A percentile compares a stretch with the other conserved stretches of the same genome.
These are phyloP conservation scores for Phytophthora ohioensis DNA, from an alignment of 352 stramenopile species.

Conservation along the genomic window DNA sequence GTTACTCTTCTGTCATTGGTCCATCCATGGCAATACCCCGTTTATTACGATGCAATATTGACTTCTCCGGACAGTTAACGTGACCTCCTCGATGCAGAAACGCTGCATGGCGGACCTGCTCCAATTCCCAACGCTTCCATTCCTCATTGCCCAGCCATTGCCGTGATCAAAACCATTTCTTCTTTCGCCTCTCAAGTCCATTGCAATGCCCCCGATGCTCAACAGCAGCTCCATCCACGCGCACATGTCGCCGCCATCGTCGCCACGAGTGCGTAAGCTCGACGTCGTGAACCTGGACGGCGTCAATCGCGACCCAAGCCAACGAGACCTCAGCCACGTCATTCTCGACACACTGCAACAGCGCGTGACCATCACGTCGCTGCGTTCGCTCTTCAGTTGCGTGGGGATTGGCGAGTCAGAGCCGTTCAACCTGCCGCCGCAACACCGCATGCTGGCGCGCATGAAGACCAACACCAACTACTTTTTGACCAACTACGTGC, in stretches of 20 bases:
- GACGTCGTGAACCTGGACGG: slow-evolving; percentile 12
- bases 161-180: not conserved
- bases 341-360: slow-evolving; percentile 53
- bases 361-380: slow-evolving; percentile 52
- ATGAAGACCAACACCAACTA: slow-evolving; percentile 76
- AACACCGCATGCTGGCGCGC: slow-evolving; percentile 56
- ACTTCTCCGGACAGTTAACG: not conserved
- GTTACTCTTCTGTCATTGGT: not conserved
- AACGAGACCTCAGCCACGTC: slow-evolving; percentile 36
- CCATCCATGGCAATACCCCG: not conserved
- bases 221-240: slow-evolving; percentile 37
- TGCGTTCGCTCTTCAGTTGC: slow-evolving; percentile 73
- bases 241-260: slow-evolving; percentile 25
- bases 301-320: slow-evolving; percentile 10
- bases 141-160: slow-evolving; percentile 1
- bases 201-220: slow-evolving; percentile 39
- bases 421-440: slow-evolving; percentile 66
- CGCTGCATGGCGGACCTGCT: slow-evolving; percentile 23
- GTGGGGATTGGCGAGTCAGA: slow-evolving; percentile 66
- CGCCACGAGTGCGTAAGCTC: slow-evolving; percentile 28
- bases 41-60: slow-evolving; percentile 11
- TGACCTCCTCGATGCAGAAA: slow-evolving; percentile 14
- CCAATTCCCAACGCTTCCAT: slow-evolving; percentile 9
- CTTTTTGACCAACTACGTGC: slow-evolving; percentile 82
- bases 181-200: not conserved